Evolutionary conservation across 2,329 filamentous ascomycete species (phyloP).

Genomic region (Botrytis aclada): DNA sequence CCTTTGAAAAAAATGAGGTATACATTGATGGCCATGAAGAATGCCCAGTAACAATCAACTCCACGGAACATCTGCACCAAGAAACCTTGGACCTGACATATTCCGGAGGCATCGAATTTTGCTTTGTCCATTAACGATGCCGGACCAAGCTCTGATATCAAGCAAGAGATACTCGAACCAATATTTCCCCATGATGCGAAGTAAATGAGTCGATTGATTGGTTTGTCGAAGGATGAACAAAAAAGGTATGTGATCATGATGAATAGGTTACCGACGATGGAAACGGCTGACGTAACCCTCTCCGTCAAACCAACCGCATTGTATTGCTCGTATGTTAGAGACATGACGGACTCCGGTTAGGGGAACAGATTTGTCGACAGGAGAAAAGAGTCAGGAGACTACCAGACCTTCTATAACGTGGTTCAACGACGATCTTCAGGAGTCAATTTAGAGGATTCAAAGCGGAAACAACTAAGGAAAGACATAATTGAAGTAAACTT

Average conservation of each 20-base stretch:
- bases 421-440: slow-evolving; percentile 13
- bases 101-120: neutral
- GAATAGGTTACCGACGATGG: slow-evolving; percentile 50
- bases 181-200: slow-evolving; percentile 58
- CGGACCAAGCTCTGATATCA: slow-evolving; percentile 49
- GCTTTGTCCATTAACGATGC: neutral
- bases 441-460: neutral
- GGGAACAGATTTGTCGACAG: neutral
- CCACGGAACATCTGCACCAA: slow-evolving; percentile 73
- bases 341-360: neutral
- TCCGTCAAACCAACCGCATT: neutral
- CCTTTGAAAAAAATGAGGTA: slow-evolving; percentile 55
- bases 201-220: slow-evolving; percentile 58
- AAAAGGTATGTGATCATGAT: slow-evolving; percentile 51
- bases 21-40: slow-evolving; percentile 59
- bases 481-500: neutral
- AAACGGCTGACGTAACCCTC: slow-evolving; percentile 47
- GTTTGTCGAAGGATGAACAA: slow-evolving; percentile 51
- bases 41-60: slow-evolving; percentile 51
- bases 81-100: slow-evolving; percentile 69
- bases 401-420: slow-evolving; percentile 11
- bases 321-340: slow-evolving; percentile 19
- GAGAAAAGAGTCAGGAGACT: neutral
- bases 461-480: neutral
- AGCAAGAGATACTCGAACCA: slow-evolving; percentile 51